These are phyloP conservation scores for Thermomucor indicae-seudaticae DNA, from an alignment of 371 early-diverging fungal species.

Conservation along the genomic window DNA sequence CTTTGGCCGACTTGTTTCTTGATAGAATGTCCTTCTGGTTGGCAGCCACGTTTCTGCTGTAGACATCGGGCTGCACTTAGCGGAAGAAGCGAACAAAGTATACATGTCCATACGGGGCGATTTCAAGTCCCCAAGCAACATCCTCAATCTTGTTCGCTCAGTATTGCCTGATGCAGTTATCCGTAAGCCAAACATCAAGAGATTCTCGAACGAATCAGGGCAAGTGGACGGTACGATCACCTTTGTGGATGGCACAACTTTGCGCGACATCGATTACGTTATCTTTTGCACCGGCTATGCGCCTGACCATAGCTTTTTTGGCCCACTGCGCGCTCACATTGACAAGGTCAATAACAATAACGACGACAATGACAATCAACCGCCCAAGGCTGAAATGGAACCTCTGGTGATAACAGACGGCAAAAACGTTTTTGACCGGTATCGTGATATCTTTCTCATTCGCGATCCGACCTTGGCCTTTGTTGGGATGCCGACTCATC, in stretches of 20 bases:
- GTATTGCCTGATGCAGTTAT: conserved; percentile 13
- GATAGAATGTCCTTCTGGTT: conserved; percentile 33
- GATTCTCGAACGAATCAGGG: conserved; percentile 23
- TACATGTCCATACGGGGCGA: conserved; percentile 25
- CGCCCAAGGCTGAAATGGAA: background rate
- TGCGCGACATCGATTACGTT: conserved; percentile 53
- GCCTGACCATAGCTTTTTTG: conserved; percentile 47
- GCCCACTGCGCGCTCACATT: conserved; percentile 12
- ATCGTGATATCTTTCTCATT: conserved; percentile 27
- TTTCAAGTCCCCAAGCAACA: conserved; percentile 4
- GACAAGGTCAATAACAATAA: background rate
- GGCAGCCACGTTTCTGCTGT: conserved; percentile 34
- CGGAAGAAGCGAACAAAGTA: conserved; percentile 20
- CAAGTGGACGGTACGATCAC: conserved; percentile 21
- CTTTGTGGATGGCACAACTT: conserved; percentile 55
- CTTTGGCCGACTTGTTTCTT: too few species aligned
- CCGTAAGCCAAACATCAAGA: conserved; percentile 13
- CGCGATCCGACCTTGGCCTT: conserved; percentile 38
- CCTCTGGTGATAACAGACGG: conserved; percentile 9
- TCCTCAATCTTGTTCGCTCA: conserved; percentile 19
- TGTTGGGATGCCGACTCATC: conserved; percentile 20
- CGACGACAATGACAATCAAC: background rate
- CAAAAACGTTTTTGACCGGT: conserved; percentile 18
- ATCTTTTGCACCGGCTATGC: conserved; percentile 66
- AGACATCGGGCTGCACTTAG: conserved; percentile 27